These are phyloP conservation scores for Carpinus fangiana DNA, from an alignment of 306 rosid genomes.

Conservation along the genomic window DNA sequence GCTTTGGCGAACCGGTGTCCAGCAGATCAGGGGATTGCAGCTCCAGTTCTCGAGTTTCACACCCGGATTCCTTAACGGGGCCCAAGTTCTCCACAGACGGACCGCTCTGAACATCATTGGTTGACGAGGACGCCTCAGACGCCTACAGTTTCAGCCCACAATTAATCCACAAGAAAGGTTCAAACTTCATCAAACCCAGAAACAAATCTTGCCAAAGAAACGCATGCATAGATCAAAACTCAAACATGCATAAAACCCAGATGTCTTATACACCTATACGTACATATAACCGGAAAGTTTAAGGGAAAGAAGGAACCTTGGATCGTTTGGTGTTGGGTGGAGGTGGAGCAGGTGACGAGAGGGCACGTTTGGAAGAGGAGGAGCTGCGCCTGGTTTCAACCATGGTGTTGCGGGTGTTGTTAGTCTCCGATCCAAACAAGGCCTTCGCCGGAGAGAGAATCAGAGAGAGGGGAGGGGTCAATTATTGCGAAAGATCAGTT, in stretches of 20 bases:
- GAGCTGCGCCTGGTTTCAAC: slow-evolving; percentile 92
- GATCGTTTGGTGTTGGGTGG: slow-evolving; percentile 73
- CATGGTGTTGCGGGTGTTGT: slow-evolving; percentile 44
- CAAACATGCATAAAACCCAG: slow-evolving; percentile 22
- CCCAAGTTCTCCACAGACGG: slow-evolving; percentile 48
- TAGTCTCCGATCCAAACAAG: slow-evolving; percentile 52
- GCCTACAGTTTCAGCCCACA: slow-evolving; percentile 46
- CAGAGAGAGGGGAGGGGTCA: slow-evolving; percentile 19
- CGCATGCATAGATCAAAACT: slow-evolving; percentile 4
- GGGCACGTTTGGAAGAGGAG: slow-evolving; percentile 80
- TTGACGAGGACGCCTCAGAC: slow-evolving; percentile 63
- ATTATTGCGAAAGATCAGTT: slow-evolving; percentile 46
- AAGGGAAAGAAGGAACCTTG: slow-evolving; percentile 49
- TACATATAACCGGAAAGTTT: not conserved
- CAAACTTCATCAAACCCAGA: slow-evolving; percentile 29
- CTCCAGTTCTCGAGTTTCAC: slow-evolving; percentile 55
- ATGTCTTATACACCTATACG: not conserved
- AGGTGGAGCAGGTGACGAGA: slow-evolving; percentile 54
- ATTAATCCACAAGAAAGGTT: slow-evolving; percentile 16
- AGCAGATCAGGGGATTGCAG: slow-evolving; percentile 72
- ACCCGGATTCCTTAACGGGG: slow-evolving; percentile 67
- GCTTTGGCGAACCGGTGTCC: slow-evolving; percentile 52
- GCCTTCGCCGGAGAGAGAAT: slow-evolving; percentile 23
- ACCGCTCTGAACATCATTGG: slow-evolving; percentile 44
- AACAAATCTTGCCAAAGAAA: slow-evolving; percentile 15